Evolutionary conservation across 1,139 yeast genomes (phyloP).

Genomic region (Saccharomyces hybrid): DNA sequence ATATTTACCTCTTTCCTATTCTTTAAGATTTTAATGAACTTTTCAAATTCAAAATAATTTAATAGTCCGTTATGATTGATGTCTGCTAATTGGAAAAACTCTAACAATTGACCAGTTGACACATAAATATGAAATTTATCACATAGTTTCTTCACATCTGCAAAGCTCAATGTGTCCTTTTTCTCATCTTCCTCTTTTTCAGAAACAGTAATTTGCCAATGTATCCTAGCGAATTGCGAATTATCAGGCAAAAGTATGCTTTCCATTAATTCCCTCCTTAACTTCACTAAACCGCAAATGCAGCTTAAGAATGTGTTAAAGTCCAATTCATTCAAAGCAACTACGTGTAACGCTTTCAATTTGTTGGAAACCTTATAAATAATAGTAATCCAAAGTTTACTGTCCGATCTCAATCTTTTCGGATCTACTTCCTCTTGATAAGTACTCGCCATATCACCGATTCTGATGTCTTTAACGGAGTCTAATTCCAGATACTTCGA

Average conservation of each 20-base stretch:
- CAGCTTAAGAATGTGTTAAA: constrained; percentile 47
- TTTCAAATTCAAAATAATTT: constrained; percentile 64
- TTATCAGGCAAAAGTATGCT: constrained; percentile 47
- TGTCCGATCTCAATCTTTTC: constrained; percentile 37
- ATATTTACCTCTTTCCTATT: constrained; percentile 43
- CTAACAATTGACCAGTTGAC: constrained; percentile 36
- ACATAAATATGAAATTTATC: constrained; percentile 63
- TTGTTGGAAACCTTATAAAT: constrained; percentile 49
- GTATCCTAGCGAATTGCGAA: constrained; percentile 46
- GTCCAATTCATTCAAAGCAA: constrained; percentile 60
- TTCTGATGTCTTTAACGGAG: constrained; percentile 59
- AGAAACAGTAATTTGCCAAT: constrained; percentile 48
- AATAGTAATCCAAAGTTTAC: constrained; percentile 71
- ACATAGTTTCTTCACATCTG: constrained; percentile 61
- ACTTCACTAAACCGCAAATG: constrained; percentile 39
- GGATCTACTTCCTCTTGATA: constrained; percentile 77
- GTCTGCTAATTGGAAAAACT: constrained; percentile 46
- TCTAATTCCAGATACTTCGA: constrained; percentile 47
- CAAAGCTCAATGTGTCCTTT: constrained; percentile 47
- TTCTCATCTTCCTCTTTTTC: constrained; percentile 35
- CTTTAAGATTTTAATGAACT: constrained; percentile 51
- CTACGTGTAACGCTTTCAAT: constrained; percentile 62
- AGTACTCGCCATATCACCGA: constrained; percentile 65
- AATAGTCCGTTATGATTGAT: constrained; percentile 40
- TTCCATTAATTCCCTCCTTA: constrained; percentile 46